phyloP scores from a whole-genome alignment of 768 basidiomycete genomes.

The Rossbeevera mucosa region DNA sequence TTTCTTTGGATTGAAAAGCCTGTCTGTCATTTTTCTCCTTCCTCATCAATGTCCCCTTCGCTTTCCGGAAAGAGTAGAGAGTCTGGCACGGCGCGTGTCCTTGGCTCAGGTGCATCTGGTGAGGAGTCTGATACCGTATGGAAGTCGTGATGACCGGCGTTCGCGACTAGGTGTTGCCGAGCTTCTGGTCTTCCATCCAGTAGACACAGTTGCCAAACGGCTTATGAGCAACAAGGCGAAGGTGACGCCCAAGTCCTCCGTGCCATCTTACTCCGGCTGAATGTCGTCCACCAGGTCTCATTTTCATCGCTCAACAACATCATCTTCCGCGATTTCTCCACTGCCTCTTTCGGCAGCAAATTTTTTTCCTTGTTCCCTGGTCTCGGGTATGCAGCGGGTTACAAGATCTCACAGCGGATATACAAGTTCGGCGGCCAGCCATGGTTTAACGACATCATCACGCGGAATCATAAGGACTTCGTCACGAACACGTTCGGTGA shows the following conservation, averaged over 20 bases:
- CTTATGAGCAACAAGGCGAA: slow-evolving; percentile 96
- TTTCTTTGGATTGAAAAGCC: not conserved
- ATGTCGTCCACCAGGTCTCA: slow-evolving; percentile 46
- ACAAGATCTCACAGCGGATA: slow-evolving; percentile 90
- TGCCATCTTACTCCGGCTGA: not conserved
- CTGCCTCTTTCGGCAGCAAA: slow-evolving; percentile 59
- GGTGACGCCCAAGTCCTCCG: slow-evolving; percentile 33
- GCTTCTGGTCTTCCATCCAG: slow-evolving; percentile 91
- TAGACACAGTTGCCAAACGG: slow-evolving; percentile 97
- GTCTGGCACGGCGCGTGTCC: slow-evolving; percentile 82
- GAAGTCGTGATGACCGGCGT: not conserved
- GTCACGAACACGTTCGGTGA: slow-evolving; percentile 89
- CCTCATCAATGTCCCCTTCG: slow-evolving; percentile 43
- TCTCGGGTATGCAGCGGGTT: slow-evolving; percentile 96
- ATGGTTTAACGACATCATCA: slow-evolving; percentile 92
- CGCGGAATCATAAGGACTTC: slow-evolving; percentile 69
- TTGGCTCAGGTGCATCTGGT: slow-evolving; percentile 94
- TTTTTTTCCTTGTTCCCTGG: slow-evolving; percentile 95
- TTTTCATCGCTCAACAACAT: slow-evolving; percentile 61
- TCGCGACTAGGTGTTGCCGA: slow-evolving; percentile 76
- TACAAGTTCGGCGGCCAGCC: slow-evolving; percentile 99
- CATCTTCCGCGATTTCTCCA: slow-evolving; percentile 83
- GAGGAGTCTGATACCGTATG: not conserved
- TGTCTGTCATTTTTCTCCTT: not conserved
- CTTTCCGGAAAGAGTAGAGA: slow-evolving; percentile 56